phyloP scores from a whole-genome alignment of 2,329 filamentous ascomycete genomes.

The Aspergillus felis region DNA sequence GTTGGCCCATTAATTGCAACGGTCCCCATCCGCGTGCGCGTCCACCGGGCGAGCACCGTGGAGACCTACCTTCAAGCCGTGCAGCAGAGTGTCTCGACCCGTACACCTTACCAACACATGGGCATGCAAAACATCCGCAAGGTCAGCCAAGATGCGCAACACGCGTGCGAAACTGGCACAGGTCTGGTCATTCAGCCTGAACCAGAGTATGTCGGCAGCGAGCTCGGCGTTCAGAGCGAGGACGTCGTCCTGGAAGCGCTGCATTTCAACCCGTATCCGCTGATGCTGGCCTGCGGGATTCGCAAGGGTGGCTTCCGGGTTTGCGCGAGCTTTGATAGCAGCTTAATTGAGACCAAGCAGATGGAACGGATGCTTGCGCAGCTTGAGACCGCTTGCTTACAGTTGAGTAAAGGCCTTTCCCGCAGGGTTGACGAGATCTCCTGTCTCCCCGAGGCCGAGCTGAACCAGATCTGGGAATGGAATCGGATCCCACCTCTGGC shows the following conservation, averaged over 20 bases:
- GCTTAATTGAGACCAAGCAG: slow-evolving; percentile 30
- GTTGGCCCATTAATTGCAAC: slow-evolving; percentile 49
- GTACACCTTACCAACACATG: slow-evolving; percentile 47
- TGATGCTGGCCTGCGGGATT: slow-evolving; percentile 48
- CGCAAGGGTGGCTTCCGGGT: slow-evolving; percentile 42
- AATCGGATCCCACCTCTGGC: slow-evolving; percentile 37
- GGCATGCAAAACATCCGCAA: slow-evolving; percentile 49
- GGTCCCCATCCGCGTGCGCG: slow-evolving; percentile 43
- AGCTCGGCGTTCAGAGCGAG: slow-evolving; percentile 34
- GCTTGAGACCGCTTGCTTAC: slow-evolving; percentile 29
- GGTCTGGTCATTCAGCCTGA: slow-evolving; percentile 40
- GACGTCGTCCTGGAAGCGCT: slow-evolving; percentile 34
- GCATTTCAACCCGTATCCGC: slow-evolving; percentile 48
- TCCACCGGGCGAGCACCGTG: slow-evolving; percentile 26
- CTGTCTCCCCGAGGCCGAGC: slow-evolving; percentile 34
- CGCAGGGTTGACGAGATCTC: slow-evolving; percentile 32
- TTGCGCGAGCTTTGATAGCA: slow-evolving; percentile 43
- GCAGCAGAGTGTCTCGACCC: slow-evolving; percentile 31
- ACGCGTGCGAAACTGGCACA: slow-evolving; percentile 33
- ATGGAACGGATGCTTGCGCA: slow-evolving; percentile 38
- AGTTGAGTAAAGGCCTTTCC: slow-evolving; percentile 24
- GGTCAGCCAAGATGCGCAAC: slow-evolving; percentile 36
- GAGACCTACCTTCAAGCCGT: slow-evolving; percentile 27
- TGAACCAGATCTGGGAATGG: slow-evolving; percentile 43
- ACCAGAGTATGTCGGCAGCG: slow-evolving; percentile 32